Evolutionary conservation across 192 early-diverging fungal genomes (phyloP).

Genomic region (Borealophlyctis nickersoniae): DNA sequence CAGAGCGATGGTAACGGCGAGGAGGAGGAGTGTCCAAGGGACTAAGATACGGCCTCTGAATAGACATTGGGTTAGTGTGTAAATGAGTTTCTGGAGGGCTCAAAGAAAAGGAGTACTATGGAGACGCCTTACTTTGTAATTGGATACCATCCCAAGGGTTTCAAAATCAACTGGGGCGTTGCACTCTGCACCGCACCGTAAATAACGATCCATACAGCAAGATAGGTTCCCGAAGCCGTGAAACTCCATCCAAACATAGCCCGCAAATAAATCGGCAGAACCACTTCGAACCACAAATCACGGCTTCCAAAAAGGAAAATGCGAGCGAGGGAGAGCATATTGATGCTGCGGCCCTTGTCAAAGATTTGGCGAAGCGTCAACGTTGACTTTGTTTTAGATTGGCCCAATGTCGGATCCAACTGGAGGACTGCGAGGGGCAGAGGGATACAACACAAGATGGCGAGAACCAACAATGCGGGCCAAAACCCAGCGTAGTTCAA

Average conservation of each 20-base stretch:
- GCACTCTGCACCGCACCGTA: constrained; percentile 44
- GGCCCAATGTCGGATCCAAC: constrained; percentile 26
- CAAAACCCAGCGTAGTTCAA: constrained; percentile 29
- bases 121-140: constrained; percentile 9
- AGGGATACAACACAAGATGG: constrained; percentile 3
- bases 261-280: constrained; percentile 36
- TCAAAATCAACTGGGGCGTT: constrained; percentile 34
- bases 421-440: background rate
- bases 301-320: constrained; percentile 46
- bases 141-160: constrained; percentile 22
- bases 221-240: constrained; percentile 27
- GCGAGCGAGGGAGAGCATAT: constrained; percentile 41
- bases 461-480: constrained; percentile 35
- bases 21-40: constrained; percentile 25
- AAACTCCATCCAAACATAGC: constrained; percentile 37
- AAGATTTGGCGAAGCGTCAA: constrained; percentile 30
- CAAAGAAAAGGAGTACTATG: background rate
- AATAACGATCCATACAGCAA: constrained; percentile 46
- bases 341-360: constrained; percentile 23
- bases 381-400: constrained; percentile 7
- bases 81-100: too few relatives aligned
- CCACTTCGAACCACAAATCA: constrained; percentile 47
- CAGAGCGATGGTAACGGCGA: constrained; percentile 13
- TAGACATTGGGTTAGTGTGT: too few relatives aligned
- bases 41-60: constrained; percentile 17